Evolutionary conservation across 805 yeast genomes (phyloP), one percentile per base, ranked within the genome.

Genomic region (Starmera pachycereana): DNA sequence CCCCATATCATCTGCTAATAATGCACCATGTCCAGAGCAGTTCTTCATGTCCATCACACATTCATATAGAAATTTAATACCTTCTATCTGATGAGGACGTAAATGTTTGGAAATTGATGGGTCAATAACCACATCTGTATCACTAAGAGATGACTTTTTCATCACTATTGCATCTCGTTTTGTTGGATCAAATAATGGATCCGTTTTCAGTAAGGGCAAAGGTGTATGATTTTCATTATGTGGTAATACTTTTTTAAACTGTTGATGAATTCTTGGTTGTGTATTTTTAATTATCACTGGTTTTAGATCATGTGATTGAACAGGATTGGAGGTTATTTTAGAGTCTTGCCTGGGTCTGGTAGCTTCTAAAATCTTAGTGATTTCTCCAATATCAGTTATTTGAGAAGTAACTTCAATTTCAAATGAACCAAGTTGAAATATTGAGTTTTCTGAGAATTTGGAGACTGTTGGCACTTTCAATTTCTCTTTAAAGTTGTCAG

Each of bases 1-100:
- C 0, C 98, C 98, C 98, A 92, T 92, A 51, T 90, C 97, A 59
- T 92, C 98, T 0, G 98, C 98, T 34, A 92, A 59, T 6, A 92
- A 61, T 2, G 90, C 89, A 0, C 98, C 97, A 34, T 61, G 49
- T 0, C 74, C 73, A 2, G 65, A 63, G 16, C 60, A 60, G 4
- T 68, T 70, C 22, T 72, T 62, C 38, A 72, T 61, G 0, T 95
- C 95, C 80, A 82, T 74, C 2, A 89, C 72, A 49, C 96, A 85
- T 41, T 83, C 81, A 54, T 86, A 86, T 49, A 92, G 62, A 52
- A 92, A 92, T 39, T 62, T 57, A 1, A 90, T 84, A 3, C 96
- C 98, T 47, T 82, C 89, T 12, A 73, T 60, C 57, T 92, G 98
- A 61, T 92, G 97, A 0, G 83, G 81, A 25, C 97, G 66, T n/a